Evolutionary conservation across 495 filamentous ascomycete genomes (phyloP).

Genomic region (Bryoglossum gracile): DNA sequence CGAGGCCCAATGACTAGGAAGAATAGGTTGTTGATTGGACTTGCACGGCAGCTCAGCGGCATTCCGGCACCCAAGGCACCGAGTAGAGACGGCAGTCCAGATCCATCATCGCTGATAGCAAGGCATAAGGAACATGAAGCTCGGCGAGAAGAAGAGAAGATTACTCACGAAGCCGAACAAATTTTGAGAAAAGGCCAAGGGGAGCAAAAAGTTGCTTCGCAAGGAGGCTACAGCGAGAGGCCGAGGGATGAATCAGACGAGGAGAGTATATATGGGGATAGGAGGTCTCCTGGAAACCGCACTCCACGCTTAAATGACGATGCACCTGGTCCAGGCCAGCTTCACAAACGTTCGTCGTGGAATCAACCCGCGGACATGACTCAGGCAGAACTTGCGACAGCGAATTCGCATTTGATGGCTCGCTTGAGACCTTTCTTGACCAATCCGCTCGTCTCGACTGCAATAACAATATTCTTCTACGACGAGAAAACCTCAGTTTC

Average conservation of each 20-base stretch:
- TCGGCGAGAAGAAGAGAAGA: conserved; percentile 49
- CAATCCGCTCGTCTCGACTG: conserved; percentile 60
- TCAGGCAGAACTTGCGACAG: conserved; percentile 63
- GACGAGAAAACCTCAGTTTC: conserved; percentile 71
- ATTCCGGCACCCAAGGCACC: conserved; percentile 54
- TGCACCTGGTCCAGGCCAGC: conserved; percentile 25
- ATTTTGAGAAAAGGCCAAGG: conserved; percentile 63
- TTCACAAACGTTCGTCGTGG: conserved; percentile 40
- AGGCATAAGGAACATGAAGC: conserved; percentile 35
- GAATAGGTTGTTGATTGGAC: conserved; percentile 75
- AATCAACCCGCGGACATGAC: conserved; percentile 51
- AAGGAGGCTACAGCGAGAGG: conserved; percentile 51
- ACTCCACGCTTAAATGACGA: conserved; percentile 27
- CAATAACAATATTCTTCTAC: conserved; percentile 91
- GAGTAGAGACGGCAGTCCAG: conserved; percentile 21
- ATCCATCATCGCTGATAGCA: conserved; percentile 14
- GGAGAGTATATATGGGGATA: conserved; percentile 23
- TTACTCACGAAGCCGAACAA: conserved; percentile 62
- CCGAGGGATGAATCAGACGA: conserved; percentile 30
- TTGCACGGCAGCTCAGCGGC: conserved; percentile 78
- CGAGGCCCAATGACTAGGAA: conserved; percentile 80
- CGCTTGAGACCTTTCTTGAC: conserved; percentile 83
- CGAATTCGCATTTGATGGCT: conserved; percentile 81
- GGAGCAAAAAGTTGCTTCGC: conserved; percentile 62
- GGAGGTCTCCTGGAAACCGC: conserved; percentile 10